These are phyloP conservation scores for Paramyrothecium sp. DNA, from an alignment of 2,329 filamentous ascomycete genomes.

Conservation along the genomic window DNA sequence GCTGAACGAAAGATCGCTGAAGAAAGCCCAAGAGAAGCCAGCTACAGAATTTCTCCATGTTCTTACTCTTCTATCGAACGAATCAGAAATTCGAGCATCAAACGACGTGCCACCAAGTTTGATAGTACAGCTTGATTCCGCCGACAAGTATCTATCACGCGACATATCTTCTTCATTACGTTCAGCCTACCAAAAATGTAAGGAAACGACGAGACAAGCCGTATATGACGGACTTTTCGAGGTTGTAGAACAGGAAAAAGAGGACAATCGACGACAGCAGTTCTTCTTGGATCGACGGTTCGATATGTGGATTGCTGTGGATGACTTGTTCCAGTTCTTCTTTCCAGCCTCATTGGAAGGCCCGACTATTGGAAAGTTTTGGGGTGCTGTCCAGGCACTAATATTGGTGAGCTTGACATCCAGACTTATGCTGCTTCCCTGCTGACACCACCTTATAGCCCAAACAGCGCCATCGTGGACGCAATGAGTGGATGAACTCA, in stretches of 20 bases:
- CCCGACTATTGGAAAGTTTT: slow-evolving; percentile 39
- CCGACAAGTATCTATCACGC: slow-evolving; percentile 22
- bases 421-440: neutral
- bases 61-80: slow-evolving; percentile 11
- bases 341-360: slow-evolving; percentile 33
- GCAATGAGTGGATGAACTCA: neutral
- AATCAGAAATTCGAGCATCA: neutral
- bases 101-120: slow-evolving; percentile 6
- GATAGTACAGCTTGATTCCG: slow-evolving; percentile 18
- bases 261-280: neutral
- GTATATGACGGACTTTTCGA: slow-evolving; percentile 20
- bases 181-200: slow-evolving; percentile 24
- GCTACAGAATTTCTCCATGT: slow-evolving; percentile 13
- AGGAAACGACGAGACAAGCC: slow-evolving; percentile 15
- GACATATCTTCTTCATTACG: slow-evolving; percentile 23
- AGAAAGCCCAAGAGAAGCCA: neutral
- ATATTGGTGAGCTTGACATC: slow-evolving; percentile 22
- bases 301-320: slow-evolving; percentile 39
- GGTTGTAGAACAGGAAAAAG: slow-evolving; percentile 8
- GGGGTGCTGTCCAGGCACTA: slow-evolving; percentile 36
- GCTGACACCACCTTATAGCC: neutral
- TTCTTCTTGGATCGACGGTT: slow-evolving; percentile 12
- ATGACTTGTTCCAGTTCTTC: slow-evolving; percentile 40
- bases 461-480: neutral
- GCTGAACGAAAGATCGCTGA: too few relatives aligned